Conservation (phyloP, 805 yeast species). For the Candida piceae region DNA sequence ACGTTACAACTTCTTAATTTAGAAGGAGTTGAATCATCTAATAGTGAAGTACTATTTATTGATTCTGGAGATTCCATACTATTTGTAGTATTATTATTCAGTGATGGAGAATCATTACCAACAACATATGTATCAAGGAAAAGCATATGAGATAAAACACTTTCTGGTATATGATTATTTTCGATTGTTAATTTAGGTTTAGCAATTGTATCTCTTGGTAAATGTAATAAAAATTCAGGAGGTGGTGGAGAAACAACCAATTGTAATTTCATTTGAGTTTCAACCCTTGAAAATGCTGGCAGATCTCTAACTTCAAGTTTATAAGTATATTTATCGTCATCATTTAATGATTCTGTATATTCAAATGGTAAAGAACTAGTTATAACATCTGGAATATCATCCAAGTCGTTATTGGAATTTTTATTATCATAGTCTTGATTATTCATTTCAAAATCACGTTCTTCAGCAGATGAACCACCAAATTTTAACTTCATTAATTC, state of each 20-base stretch:
- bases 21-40: background rate
- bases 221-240: constrained; percentile 61
- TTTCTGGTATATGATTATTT: constrained; percentile 41
- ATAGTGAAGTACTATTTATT: too few relatives aligned
- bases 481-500: constrained; percentile 49
- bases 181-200: constrained; percentile 75
- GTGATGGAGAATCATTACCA: constrained; percentile 6
- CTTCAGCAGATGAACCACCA: constrained; percentile 30
- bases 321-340: constrained; percentile 31
- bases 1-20: constrained; percentile 53
- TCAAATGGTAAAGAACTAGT: constrained; percentile 26
- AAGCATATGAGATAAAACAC: constrained; percentile 49
- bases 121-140: constrained; percentile 79
- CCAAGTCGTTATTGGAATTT: background rate
- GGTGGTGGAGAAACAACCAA: constrained; percentile 74
- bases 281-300: constrained; percentile 85
- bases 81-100: too few relatives aligned
- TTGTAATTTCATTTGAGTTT: constrained; percentile 84
- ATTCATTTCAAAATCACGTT: too few relatives aligned
- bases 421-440: background rate
- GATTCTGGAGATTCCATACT: too few relatives aligned
- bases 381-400: constrained; percentile 22
- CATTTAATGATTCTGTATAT: constrained; percentile 19
- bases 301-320: constrained; percentile 52
- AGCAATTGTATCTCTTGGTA: constrained; percentile 84